Evolutionary conservation across 148 eudicot species (phyloP).

Genomic region (Gaultheria prostrata): DNA sequence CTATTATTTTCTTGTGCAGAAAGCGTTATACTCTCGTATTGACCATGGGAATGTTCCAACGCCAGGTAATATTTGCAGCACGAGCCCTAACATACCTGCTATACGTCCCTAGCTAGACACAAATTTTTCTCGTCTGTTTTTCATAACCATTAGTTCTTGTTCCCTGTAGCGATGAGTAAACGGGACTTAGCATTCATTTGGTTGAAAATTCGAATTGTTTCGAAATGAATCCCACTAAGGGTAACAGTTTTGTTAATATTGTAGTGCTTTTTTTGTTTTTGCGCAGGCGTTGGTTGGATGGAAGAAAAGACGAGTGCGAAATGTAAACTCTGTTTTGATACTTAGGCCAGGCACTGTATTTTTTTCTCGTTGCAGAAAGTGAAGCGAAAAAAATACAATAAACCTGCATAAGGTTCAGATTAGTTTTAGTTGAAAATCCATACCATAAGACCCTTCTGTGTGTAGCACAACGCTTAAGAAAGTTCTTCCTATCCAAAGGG

Average conservation of each 20-base stretch:
- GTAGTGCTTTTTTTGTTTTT: neutral
- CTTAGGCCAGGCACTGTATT: neutral
- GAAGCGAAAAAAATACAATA: neutral
- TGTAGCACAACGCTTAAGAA: neutral
- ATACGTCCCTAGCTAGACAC: neutral
- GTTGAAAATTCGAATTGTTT: neutral
- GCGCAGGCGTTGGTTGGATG: slow-evolving; percentile 69
- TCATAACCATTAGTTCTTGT: neutral
- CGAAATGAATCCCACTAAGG: too few relatives aligned
- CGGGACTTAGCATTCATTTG: neutral
- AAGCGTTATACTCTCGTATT: too few relatives aligned
- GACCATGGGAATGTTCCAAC: too few relatives aligned
- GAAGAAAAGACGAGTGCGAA: slow-evolving; percentile 44
- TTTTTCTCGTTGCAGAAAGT: slow-evolving; percentile 31
- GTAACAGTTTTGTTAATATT: too few relatives aligned
- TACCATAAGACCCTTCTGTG: too few relatives aligned
- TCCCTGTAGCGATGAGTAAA: neutral
- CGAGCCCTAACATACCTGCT: neutral
- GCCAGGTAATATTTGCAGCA: too few relatives aligned
- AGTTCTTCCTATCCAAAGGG: neutral
- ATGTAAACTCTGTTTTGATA: slow-evolving; percentile 18
- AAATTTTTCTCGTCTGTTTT: neutral
- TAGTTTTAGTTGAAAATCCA: too few relatives aligned
- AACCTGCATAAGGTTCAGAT: too few relatives aligned
- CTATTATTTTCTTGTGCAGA: too few relatives aligned